Percentiles rank a stretch among this genome's conserved stretches.
phyloP scores from a whole-genome alignment of 2,329 filamentous ascomycete genomes.

The Macrophomina tecta region DNA sequence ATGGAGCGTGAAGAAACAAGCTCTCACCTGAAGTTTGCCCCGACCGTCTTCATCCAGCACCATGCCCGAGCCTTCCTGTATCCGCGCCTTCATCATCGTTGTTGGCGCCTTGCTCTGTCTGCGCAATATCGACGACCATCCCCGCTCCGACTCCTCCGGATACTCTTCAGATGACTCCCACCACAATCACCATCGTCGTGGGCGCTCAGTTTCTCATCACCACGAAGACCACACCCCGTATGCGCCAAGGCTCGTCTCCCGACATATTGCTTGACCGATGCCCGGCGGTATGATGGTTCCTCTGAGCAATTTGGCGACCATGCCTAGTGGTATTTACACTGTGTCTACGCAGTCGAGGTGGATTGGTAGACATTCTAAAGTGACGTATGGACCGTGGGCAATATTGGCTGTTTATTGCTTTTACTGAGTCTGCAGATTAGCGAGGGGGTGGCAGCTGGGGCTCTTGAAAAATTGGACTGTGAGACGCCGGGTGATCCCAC shows the following conservation, averaged over 20 bases:
- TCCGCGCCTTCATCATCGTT: conserved; percentile 25
- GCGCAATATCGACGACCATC: conserved; percentile 26
- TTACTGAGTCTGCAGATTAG: neutral
- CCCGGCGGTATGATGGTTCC: neutral
- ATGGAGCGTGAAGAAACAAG: neutral
- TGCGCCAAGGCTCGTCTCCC: conserved; percentile 17
- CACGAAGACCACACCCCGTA: conserved; percentile 15
- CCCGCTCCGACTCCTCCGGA: conserved; percentile 1
- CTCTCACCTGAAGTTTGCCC: neutral
- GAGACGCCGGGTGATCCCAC: no score
- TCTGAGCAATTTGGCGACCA: neutral
- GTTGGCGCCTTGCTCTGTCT: conserved; percentile 24
- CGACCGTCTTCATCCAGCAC: neutral
- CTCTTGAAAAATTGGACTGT: no score
- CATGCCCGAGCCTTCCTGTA: conserved; percentile 16
- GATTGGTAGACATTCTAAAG: neutral
- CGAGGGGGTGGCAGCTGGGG: no score
- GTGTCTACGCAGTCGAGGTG: neutral
- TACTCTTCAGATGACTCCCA: neutral
- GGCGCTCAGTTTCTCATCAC: neutral
- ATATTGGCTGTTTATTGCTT: conserved; percentile 6
- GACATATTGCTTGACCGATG: conserved; percentile 8
- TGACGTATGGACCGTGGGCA: neutral
- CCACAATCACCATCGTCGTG: neutral
- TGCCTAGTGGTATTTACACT: neutral